Conservation (phyloP, 495 filamentous ascomycete species). For the Hypomontagnella monticulosa region DNA sequence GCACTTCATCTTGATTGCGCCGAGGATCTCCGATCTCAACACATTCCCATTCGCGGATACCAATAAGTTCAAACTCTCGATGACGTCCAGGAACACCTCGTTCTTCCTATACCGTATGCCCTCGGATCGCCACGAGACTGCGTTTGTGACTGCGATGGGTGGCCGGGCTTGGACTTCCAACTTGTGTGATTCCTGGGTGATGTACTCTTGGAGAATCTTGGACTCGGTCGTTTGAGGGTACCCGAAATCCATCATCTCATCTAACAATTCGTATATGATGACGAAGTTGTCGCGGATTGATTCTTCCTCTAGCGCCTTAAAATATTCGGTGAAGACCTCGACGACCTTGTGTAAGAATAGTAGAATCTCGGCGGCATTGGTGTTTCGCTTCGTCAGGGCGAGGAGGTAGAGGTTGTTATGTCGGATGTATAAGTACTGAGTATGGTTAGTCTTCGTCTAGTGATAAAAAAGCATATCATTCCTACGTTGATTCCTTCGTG, state of each 20-base stretch:
- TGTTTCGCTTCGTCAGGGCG: constrained; percentile 97
- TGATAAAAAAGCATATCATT: constrained; percentile 17
- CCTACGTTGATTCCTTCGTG: constrained; percentile 97
- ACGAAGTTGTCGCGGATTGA: constrained; percentile 99
- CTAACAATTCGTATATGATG: constrained; percentile 97
- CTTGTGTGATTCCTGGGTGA: constrained; percentile 99
- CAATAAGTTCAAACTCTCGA: constrained; percentile 96
- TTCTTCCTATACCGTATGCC: constrained; percentile 99
- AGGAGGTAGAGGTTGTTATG: constrained; percentile 99
- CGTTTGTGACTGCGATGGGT: constrained; percentile 99
- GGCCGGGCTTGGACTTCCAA: constrained; percentile 97
- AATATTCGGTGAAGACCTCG: constrained; percentile 99
- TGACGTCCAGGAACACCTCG: constrained; percentile 97
- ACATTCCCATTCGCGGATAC: constrained; percentile 96
- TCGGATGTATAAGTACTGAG: constrained; percentile 97
- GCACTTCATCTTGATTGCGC: constrained; percentile 99
- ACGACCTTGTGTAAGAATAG: constrained; percentile 98
- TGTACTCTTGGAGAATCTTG: constrained; percentile 99
- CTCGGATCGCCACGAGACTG: constrained; percentile 97
- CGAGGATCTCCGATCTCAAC: constrained; percentile 94
- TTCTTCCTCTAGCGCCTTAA: constrained; percentile 99
- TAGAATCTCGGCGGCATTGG: constrained; percentile 97
- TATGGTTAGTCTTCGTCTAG: background rate
- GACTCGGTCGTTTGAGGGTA: constrained; percentile 99
- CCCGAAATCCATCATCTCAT: constrained; percentile 99